A percentile compares a stretch with the other conserved stretches of the same genome.
Evolutionary conservation across 1,139 yeast genomes (phyloP).

Genomic region (Maudiozyma humilis): DNA sequence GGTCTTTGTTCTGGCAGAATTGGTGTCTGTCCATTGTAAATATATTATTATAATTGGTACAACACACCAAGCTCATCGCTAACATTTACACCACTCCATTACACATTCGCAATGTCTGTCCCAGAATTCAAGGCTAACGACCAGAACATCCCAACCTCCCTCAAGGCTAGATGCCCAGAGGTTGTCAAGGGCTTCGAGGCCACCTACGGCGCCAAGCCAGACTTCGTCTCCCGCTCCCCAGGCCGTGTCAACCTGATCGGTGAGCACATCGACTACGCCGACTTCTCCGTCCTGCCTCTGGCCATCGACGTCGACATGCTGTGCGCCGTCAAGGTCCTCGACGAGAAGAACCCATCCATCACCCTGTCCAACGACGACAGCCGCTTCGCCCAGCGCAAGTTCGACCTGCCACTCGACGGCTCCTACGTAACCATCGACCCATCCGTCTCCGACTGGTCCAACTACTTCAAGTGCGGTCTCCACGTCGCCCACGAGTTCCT

Average conservation of each 20-base stretch:
- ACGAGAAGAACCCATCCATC: conserved; percentile 31
- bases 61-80: too few species aligned
- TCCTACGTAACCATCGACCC: conserved; percentile 42
- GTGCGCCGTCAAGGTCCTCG: conserved; percentile 40
- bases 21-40: too few species aligned
- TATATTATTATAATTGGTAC: too few species aligned
- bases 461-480: conserved; percentile 61
- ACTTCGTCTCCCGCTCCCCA: conserved; percentile 53
- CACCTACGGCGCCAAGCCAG: conserved; percentile 17
- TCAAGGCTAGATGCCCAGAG: conserved; percentile 13
- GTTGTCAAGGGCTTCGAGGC: conserved; percentile 14
- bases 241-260: conserved; percentile 72
- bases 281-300: conserved; percentile 67
- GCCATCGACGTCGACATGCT: conserved; percentile 61
- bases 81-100: too few species aligned
- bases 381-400: conserved; percentile 35
- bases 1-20: too few species aligned
- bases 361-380: conserved; percentile 40
- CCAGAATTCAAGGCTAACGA: conserved; percentile 13
- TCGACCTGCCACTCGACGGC: conserved; percentile 40
- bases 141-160: conserved; percentile 11
- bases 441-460: conserved; percentile 49
- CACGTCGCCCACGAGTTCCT: conserved; percentile 52
- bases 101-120: conserved; percentile 17
- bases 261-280: conserved; percentile 66